Conservation (phyloP, 2,329 filamentous ascomycete species). For the Fusarium heterosporum region DNA sequence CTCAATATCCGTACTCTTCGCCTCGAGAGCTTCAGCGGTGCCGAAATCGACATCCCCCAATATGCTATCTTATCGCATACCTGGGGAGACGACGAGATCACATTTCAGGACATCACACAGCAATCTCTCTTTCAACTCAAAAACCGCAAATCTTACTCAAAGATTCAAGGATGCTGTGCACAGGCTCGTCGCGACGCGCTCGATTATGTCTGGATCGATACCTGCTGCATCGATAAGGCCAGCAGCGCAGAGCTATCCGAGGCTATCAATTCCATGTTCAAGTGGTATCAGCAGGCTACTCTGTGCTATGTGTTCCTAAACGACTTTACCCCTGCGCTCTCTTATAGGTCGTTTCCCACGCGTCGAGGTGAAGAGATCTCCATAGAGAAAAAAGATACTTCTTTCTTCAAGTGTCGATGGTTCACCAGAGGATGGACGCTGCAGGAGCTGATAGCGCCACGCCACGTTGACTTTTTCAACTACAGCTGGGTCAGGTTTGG, state of each 20-base stretch:
- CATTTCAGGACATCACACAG: conserved; percentile 44
- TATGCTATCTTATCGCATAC: conserved; percentile 55
- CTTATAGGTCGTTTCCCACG: background rate
- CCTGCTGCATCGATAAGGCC: conserved; percentile 48
- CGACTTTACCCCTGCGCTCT: conserved; percentile 27
- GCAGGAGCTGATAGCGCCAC: conserved; percentile 50
- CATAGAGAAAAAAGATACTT: background rate
- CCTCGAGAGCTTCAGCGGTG: conserved; percentile 42
- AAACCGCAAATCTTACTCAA: conserved; percentile 25
- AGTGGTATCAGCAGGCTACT: conserved; percentile 44
- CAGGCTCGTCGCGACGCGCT: conserved; percentile 28
- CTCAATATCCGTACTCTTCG: conserved; percentile 41
- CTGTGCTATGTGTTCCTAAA: conserved; percentile 45
- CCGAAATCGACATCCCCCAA: conserved; percentile 25
- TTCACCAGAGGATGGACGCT: conserved; percentile 46
- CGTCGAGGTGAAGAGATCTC: background rate
- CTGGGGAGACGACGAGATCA: conserved; percentile 50
- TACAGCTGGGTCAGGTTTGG: conserved; percentile 45
- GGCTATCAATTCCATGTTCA: conserved; percentile 49
- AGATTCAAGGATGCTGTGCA: conserved; percentile 33
- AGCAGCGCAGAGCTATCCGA: conserved; percentile 46
- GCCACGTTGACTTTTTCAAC: conserved; percentile 47
- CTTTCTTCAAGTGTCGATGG: conserved; percentile 40
- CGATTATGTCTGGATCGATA: conserved; percentile 46
- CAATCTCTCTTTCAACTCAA: background rate